Evolutionary conservation across 2,329 filamentous ascomycete species (phyloP).

Genomic region (Stylonectria norvegica): DNA sequence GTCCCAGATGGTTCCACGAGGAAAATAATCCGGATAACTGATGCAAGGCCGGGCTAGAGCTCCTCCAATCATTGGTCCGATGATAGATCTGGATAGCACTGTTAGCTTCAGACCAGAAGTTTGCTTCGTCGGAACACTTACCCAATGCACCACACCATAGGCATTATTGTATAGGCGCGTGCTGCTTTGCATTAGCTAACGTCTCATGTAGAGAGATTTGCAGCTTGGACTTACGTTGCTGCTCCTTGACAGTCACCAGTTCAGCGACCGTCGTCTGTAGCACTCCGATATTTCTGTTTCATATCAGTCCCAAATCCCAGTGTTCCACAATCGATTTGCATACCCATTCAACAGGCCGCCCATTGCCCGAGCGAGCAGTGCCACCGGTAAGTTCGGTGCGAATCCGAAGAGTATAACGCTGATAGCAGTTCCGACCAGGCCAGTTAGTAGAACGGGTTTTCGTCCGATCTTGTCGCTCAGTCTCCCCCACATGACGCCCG

Average conservation of each 20-base stretch:
- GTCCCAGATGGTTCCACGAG: slow-evolving; percentile 73
- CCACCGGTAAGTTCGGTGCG: slow-evolving; percentile 74
- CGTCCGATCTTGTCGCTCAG: slow-evolving; percentile 89
- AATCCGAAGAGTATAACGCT: slow-evolving; percentile 95
- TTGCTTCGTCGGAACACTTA: slow-evolving; percentile 38
- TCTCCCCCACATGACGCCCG: slow-evolving; percentile 87
- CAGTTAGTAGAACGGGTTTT: slow-evolving; percentile 86
- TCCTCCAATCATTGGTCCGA: slow-evolving; percentile 89
- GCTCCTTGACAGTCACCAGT: slow-evolving; percentile 86
- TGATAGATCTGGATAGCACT: slow-evolving; percentile 64
- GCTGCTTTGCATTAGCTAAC: slow-evolving; percentile 47
- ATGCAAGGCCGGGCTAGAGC: slow-evolving; percentile 82
- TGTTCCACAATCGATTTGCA: slow-evolving; percentile 29
- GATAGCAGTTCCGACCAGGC: slow-evolving; percentile 84
- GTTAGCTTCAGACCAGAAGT: slow-evolving; percentile 21
- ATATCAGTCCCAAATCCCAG: slow-evolving; percentile 10
- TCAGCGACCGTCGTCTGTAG: slow-evolving; percentile 94
- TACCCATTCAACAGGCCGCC: slow-evolving; percentile 92
- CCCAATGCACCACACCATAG: slow-evolving; percentile 95
- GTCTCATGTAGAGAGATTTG: not conserved
- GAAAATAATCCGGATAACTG: slow-evolving; percentile 74
- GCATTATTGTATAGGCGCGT: slow-evolving; percentile 95
- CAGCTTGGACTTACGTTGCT: slow-evolving; percentile 65
- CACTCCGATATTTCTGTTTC: slow-evolving; percentile 79
- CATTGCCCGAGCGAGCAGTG: slow-evolving; percentile 80